Percentiles rank a stretch among this genome's conserved stretches.
Evolutionary conservation across 2,329 filamentous ascomycete genomes (phyloP).

Genomic region (Nemania sp.): DNA sequence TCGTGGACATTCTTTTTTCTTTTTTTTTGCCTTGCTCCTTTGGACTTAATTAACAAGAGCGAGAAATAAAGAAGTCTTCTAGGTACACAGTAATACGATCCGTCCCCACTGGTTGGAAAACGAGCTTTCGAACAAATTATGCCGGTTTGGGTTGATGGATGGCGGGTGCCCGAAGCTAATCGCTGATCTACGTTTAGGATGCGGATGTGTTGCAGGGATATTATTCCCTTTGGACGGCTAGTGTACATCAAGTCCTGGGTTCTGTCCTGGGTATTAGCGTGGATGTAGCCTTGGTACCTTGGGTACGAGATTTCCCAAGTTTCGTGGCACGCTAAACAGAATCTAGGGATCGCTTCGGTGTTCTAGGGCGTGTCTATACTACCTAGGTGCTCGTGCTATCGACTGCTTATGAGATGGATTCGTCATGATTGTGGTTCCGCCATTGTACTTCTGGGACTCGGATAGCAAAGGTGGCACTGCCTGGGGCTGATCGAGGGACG

Average conservation of each 20-base stretch:
- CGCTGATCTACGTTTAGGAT: constrained; percentile 37
- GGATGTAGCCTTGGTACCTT: not conserved
- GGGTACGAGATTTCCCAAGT: not conserved
- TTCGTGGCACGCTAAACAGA: constrained; percentile 29
- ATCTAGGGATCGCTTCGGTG: constrained; percentile 18
- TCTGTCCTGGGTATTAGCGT: too few species aligned
- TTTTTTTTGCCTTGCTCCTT: constrained; percentile 1
- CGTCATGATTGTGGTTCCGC: constrained; percentile 17
- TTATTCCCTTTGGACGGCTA: constrained; percentile 15
- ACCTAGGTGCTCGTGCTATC: constrained; percentile 16
- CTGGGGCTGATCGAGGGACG: constrained; percentile 34
- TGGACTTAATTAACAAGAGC: constrained; percentile 9
- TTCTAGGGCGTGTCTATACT: constrained; percentile 26
- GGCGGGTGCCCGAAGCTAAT: constrained; percentile 20
- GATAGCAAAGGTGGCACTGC: constrained; percentile 23
- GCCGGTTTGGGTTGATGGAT: constrained; percentile 18
- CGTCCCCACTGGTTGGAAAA: constrained; percentile 26
- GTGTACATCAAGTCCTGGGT: not conserved
- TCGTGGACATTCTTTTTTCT: constrained; percentile 24
- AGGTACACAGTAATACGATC: constrained; percentile 21
- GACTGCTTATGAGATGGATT: constrained; percentile 18
- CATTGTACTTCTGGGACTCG: constrained; percentile 16
- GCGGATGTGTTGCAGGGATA: constrained; percentile 40
- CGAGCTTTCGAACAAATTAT: constrained; percentile 33
- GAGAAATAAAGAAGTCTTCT: constrained; percentile 8